Evolutionary conservation across 805 yeast genomes (phyloP), one percentile per base, ranked within the genome.

Genomic region (Nakazawaea populi): DNA sequence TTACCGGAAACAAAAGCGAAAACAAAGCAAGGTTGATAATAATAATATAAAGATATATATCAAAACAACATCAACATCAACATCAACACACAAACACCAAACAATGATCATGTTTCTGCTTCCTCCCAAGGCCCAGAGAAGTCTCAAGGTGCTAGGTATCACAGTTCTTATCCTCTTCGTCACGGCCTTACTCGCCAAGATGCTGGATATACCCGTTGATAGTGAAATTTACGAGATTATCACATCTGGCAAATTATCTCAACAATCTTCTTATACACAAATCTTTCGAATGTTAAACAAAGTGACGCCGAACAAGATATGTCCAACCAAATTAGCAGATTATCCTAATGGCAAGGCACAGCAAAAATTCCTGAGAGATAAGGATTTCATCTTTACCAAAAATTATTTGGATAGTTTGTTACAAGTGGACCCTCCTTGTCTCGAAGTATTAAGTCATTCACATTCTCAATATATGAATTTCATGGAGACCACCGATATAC

Each of bases 331-430:
- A 27, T 40, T 49, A 30, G 44, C 31, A 29, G 35, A 49, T n/a
- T 49, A 49, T 27, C 52, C 52, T 10, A 46, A 65, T 11, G 59
- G 59, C 35, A 69, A 67, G 55, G 84, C 81, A 2, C 61, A 59
- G 51, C 77, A 79, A 58, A 61, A 65, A 48, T 75, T 75, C 54
- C 65, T 72, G 4, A 56, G 63, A 12, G 74, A 72, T 52, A 61
- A 59, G 4, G 72, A 67, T 46, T 72, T 76, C 54, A 56, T 73
- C 9, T 77, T 77, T 58, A 67, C 74, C 36, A 72, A 73, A 54
- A 71, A 69, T 18, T 79, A 79, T 55, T 65, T 77, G 14, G 70
- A 70, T 46, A 65, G 65, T 52, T 62, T 79, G 8, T 62, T 80
- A 42, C 71, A 71, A 36, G 58, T 80, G 12, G 64, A 74, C 10